Evolutionary conservation across 2,329 filamentous ascomycete species (phyloP).

Genomic region (Chaetomium sp.): DNA sequence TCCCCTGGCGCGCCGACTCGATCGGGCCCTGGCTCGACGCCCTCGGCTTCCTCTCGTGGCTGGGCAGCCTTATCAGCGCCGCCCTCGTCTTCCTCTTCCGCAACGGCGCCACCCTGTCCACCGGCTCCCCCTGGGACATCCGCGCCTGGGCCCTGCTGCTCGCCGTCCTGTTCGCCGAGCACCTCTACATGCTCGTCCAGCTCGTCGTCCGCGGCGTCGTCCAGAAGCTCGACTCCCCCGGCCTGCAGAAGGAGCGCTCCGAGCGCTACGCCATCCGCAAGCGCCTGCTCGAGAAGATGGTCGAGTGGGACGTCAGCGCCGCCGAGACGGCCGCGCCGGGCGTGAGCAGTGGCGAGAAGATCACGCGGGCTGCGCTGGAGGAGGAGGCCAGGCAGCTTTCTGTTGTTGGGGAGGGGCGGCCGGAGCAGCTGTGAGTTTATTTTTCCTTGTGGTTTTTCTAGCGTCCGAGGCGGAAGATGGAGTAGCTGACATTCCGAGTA

Average conservation of each 20-base stretch:
- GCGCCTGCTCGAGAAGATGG: constrained; percentile 72
- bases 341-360: constrained; percentile 59
- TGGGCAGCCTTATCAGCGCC: constrained; percentile 84
- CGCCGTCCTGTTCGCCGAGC: constrained; percentile 82
- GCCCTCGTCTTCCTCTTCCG: constrained; percentile 90
- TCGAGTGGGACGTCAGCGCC: constrained; percentile 57
- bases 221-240: constrained; percentile 80
- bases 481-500: constrained; percentile 34
- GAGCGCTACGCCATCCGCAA: constrained; percentile 82
- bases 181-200: constrained; percentile 81
- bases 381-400: constrained; percentile 61
- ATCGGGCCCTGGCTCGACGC: constrained; percentile 92
- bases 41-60: constrained; percentile 87
- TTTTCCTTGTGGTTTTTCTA: background rate
- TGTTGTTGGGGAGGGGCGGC: constrained; percentile 50
- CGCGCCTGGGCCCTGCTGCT: constrained; percentile 79
- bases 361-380: constrained; percentile 66
- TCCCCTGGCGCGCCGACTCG: constrained; percentile 86
- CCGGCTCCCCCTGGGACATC: constrained; percentile 69
- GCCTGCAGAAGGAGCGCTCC: constrained; percentile 79
- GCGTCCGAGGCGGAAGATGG: background rate
- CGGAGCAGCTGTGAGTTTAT: constrained; percentile 48
- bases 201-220: constrained; percentile 72
- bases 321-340: constrained; percentile 44
- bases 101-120: constrained; percentile 57